Percentiles rank a stretch among this genome's conserved stretches.
Evolutionary conservation across 1,284 basidiomycete species (phyloP).

Genomic region (Cryptococcus jaspeensis): DNA sequence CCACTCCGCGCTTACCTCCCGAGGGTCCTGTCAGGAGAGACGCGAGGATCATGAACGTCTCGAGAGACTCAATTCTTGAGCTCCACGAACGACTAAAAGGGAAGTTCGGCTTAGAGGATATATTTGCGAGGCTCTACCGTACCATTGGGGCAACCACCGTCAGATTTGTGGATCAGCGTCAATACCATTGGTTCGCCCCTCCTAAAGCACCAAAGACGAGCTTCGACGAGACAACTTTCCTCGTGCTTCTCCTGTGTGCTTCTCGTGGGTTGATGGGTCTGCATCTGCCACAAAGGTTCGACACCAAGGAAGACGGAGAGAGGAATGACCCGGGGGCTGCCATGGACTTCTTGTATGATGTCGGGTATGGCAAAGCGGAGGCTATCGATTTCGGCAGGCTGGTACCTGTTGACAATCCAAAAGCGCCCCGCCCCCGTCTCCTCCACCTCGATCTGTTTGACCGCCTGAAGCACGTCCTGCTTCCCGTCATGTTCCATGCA

Average conservation of each 20-base stretch:
- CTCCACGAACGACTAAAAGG: neutral
- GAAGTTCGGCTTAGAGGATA: neutral
- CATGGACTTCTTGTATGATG: neutral
- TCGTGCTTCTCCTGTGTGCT: conserved; percentile 1
- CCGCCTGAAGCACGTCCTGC: conserved; percentile 5
- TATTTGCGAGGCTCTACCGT: conserved; percentile 2
- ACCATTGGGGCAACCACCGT: neutral
- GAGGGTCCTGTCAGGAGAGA: neutral
- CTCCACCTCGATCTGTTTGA: conserved; percentile 2
- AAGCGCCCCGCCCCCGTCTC: neutral
- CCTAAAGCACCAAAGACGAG: neutral
- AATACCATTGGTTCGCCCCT: conserved; percentile 11
- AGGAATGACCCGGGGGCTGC: neutral
- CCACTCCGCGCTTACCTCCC: neutral
- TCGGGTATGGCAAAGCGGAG: conserved; percentile 3
- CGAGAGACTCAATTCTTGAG: neutral
- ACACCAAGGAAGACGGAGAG: neutral
- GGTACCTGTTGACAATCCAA: conserved; percentile 1
- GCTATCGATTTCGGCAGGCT: conserved; percentile 15
- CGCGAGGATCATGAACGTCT: conserved; percentile 3
- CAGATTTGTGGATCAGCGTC: conserved; percentile 11
- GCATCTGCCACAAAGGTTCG: neutral
- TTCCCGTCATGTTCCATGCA: conserved; percentile 3
- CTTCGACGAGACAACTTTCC: conserved; percentile 8
- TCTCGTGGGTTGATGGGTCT: neutral